Evolutionary conservation across 371 early-diverging fungal genomes (phyloP), one percentile per base, ranked within the genome.

Genomic region (Funneliformis caledonium): DNA sequence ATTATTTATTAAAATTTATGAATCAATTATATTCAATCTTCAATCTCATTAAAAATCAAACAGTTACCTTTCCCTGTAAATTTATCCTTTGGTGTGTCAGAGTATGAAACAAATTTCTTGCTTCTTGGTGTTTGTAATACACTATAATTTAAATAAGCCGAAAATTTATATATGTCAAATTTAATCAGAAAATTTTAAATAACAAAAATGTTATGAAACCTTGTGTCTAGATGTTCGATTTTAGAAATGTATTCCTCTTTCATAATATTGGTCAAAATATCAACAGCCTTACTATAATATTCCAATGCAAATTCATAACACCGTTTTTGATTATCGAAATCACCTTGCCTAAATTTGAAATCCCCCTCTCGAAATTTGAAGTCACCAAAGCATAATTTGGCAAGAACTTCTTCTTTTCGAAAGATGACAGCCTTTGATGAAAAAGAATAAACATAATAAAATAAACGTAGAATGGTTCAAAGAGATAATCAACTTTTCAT

Each of bases 321-420:
- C 7, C 56, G 74, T 19, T 19, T 6, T 16, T 33, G 43, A 69
- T 69, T 19, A 43, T 69, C 43, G 43, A 43, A 69, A 45, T 69
- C 69, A 9, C 72, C 50, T 72, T 33, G 45, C 10, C 31, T n/a
- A 50, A 12, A 48, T 72, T 50, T 50, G 52, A 50, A 72, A 64
- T 77, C 65, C 12, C 65, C 62, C 65, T 65, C 43, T 16, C 72
- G 50, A 60, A 33, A 70, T 22, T 70, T 68, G 26, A 79, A 72
- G 52, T 79, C 80, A 59, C 80, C 80, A n/a, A 56, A 59, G 22
- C 50, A 59, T 59, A 79, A 79, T 16, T 79, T 79, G 19, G 48
- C 72, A 7, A 59, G 19, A 45, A 16, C 80, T 43, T 37, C 43
- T 65, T 79, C 80, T 61, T 68, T 79, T 45, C 26, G 56, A 79